These are phyloP conservation scores for Pistacia integerrima DNA, from an alignment of 345 rosid species.

Conservation along the genomic window DNA sequence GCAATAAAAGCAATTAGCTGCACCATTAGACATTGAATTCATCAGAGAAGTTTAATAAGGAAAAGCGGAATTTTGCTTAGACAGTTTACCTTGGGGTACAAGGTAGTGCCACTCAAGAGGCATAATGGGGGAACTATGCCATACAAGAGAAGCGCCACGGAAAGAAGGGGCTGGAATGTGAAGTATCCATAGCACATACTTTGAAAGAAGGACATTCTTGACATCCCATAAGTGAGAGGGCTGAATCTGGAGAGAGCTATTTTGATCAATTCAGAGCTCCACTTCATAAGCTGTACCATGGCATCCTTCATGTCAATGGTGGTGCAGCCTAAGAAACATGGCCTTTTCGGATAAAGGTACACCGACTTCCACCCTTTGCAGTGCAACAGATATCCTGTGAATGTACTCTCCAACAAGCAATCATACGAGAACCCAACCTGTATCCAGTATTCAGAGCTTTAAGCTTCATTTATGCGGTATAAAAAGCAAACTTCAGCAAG, in stretches of 20 bases:
- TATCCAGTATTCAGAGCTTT: not conserved
- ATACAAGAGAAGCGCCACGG: conserved; percentile 22
- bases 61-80: not conserved
- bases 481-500: not conserved
- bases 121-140: conserved; percentile 31
- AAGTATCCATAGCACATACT: conserved; percentile 27
- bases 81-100: conserved; percentile 29
- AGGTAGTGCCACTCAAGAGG: conserved; percentile 20
- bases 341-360: conserved; percentile 26
- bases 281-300: conserved; percentile 26
- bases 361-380: conserved; percentile 33
- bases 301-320: conserved; percentile 27
- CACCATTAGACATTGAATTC: not conserved
- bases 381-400: conserved; percentile 32
- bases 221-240: conserved; percentile 29
- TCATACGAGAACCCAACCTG: conserved; percentile 34
- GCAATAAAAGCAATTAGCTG: conserved; percentile 22
- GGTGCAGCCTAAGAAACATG: conserved; percentile 30
- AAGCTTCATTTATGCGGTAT: not conserved
- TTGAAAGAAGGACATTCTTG: conserved; percentile 28
- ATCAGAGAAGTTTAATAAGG: not conserved
- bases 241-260: conserved; percentile 24
- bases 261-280: conserved; percentile 25
- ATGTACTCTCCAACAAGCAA: conserved; percentile 25
- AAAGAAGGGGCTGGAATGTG: conserved; percentile 25